phyloP scores from a whole-genome alignment of 192 early-diverging fungal genomes.

The Phycomyces nitens region DNA sequence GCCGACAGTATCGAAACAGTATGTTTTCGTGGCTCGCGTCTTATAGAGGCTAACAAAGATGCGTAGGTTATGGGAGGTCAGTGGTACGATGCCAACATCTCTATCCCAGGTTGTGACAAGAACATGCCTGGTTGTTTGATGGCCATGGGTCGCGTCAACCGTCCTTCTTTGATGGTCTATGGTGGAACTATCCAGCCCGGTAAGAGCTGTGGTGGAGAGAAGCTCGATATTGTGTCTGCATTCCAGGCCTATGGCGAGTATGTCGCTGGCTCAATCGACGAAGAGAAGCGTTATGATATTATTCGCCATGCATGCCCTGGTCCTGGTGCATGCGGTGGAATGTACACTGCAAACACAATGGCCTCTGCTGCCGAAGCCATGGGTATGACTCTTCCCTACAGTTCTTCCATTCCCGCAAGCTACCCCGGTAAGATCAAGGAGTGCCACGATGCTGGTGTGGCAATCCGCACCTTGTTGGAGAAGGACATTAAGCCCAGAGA shows the following conservation, averaged over 20 bases:
- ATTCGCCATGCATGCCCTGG: constrained; percentile 78
- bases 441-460: constrained; percentile 78
- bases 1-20: constrained; percentile 99
- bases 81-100: constrained; percentile 99
- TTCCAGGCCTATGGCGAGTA: constrained; percentile 96
- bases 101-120: constrained; percentile 89
- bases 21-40: neutral
- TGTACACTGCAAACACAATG: constrained; percentile 57
- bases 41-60: neutral
- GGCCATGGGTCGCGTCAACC: constrained; percentile 93
- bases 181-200: constrained; percentile 95
- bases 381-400: constrained; percentile 96
- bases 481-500: constrained; percentile 91
- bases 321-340: constrained; percentile 96
- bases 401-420: constrained; percentile 89
- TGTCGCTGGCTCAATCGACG: constrained; percentile 84
- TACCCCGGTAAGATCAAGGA: constrained; percentile 87
- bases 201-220: constrained; percentile 58
- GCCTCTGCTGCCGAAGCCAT: constrained; percentile 94
- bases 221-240: constrained; percentile 92
- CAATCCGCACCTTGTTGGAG: constrained; percentile 88
- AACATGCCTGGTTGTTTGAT: constrained; percentile 99
- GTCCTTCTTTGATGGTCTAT: constrained; percentile 96
- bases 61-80: constrained; percentile 86
- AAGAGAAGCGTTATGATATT: constrained; percentile 77